A percentile compares a stretch with the other conserved stretches of the same genome.
These are phyloP conservation scores for Phanerodontia chrysosporium DNA, from an alignment of 768 basidiomycete species.

Conservation along the genomic window DNA sequence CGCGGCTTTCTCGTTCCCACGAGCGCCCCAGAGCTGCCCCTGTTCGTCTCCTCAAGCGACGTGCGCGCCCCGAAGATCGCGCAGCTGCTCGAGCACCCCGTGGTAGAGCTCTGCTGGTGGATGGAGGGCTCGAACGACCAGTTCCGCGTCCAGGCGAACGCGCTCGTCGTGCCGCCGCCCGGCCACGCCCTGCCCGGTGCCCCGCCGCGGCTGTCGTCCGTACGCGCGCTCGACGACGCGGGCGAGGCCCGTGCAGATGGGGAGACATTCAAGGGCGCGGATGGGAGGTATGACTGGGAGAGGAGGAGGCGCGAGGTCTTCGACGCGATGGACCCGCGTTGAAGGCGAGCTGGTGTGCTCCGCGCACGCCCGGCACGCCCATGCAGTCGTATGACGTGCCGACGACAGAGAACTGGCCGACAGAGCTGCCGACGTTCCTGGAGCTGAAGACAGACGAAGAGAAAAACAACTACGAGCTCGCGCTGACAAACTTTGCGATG, in stretches of 20 bases:
- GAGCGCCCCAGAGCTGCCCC: slow-evolving; percentile 42
- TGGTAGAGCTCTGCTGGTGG: slow-evolving; percentile 75
- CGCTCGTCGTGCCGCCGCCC: slow-evolving; percentile 51
- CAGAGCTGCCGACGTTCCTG: slow-evolving; percentile 42
- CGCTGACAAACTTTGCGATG: slow-evolving; percentile 66
- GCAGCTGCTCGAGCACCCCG: slow-evolving; percentile 46
- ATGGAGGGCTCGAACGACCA: slow-evolving; percentile 62
- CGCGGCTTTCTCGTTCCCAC: slow-evolving; percentile 50
- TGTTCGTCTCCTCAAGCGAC: slow-evolving; percentile 70
- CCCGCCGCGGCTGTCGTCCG: slow-evolving; percentile 25
- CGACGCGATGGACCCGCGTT: slow-evolving; percentile 53
- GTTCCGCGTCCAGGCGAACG: slow-evolving; percentile 62
- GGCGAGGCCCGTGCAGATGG: slow-evolving; percentile 8
- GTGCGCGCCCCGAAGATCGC: slow-evolving; percentile 63
- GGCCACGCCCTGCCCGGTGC: slow-evolving; percentile 31
- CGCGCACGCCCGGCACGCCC: slow-evolving; percentile 51
- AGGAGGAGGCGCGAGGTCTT: slow-evolving; percentile 56
- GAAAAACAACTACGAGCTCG: slow-evolving; percentile 44
- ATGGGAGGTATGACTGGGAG: slow-evolving; percentile 58
- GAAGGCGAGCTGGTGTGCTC: slow-evolving; percentile 71
- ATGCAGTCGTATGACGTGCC: slow-evolving; percentile 52
- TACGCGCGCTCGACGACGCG: slow-evolving; percentile 12
- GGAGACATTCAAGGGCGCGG: neutral
- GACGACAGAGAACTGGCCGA: slow-evolving; percentile 52
- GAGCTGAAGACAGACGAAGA: slow-evolving; percentile 36